Conservation (phyloP, 345 rosid genomes). For the Lepidium africanum region DNA sequence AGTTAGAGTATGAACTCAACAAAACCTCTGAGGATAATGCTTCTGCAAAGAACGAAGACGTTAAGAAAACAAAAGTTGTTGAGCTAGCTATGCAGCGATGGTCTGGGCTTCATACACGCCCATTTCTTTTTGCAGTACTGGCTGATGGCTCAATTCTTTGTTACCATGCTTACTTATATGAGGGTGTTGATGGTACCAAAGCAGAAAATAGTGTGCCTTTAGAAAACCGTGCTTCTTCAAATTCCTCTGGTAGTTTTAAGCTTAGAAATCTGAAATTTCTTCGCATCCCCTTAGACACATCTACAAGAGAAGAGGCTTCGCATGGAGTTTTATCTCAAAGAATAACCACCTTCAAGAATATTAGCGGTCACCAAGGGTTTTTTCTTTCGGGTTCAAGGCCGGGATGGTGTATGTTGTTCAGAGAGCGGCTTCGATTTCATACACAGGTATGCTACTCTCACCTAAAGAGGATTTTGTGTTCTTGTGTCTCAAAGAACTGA, state of each 20-base stretch:
- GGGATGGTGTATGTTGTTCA: constrained; percentile 91
- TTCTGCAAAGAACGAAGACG: constrained; percentile 61
- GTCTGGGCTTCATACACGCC: constrained; percentile 78
- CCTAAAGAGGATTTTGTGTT: not conserved
- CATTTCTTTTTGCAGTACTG: constrained; percentile 81
- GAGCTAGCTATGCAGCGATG: constrained; percentile 95
- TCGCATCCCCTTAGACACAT: constrained; percentile 67
- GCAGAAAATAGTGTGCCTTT: constrained; percentile 42
- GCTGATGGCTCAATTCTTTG: constrained; percentile 91
- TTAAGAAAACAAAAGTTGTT: constrained; percentile 53
- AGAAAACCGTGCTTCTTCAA: constrained; percentile 35
- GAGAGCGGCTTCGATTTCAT: constrained; percentile 89
- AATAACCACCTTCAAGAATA: constrained; percentile 76
- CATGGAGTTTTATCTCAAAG: constrained; percentile 51
- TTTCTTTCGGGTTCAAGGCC: constrained; percentile 97
- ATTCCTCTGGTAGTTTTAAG: constrained; percentile 57
- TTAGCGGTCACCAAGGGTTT: constrained; percentile 79
- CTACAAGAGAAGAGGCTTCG: constrained; percentile 65
- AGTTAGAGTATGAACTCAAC: constrained; percentile 39
- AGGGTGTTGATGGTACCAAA: constrained; percentile 62
- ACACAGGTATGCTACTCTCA: constrained; percentile 65
- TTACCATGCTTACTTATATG: constrained; percentile 91
- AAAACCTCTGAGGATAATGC: constrained; percentile 44
- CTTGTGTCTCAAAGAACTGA: constrained; percentile 4
- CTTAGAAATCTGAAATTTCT: constrained; percentile 75